Percentiles rank a stretch among this genome's conserved stretches.
phyloP scores from a whole-genome alignment of 768 basidiomycete genomes.

The Boletus reticulatus region DNA sequence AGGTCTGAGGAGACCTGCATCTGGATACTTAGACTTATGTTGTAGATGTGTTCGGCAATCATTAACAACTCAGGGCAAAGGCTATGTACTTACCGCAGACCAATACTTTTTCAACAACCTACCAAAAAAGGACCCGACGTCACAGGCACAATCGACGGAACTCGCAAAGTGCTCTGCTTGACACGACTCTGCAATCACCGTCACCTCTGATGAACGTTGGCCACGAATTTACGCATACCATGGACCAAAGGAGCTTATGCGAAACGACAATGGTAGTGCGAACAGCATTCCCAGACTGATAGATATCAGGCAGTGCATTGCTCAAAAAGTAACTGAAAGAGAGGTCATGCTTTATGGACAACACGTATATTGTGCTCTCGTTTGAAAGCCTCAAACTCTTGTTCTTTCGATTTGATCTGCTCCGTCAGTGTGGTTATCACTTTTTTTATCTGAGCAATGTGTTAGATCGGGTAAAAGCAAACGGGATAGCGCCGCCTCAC shows the following conservation, averaged over 20 bases:
- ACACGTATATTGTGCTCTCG: constrained; percentile 74
- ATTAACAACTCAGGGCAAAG: too few species aligned
- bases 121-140: constrained; percentile 7
- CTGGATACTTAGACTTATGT: neutral
- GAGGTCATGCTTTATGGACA: constrained; percentile 34
- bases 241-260: neutral
- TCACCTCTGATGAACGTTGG: neutral
- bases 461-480: constrained; percentile 2
- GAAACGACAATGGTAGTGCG: neutral
- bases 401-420: constrained; percentile 88
- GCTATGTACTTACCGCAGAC: too few species aligned
- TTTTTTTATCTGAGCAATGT: constrained; percentile 64
- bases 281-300: neutral
- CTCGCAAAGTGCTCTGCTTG: neutral
- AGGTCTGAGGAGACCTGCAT: neutral
- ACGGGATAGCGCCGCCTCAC: constrained; percentile 42
- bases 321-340: constrained; percentile 3
- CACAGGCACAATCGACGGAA: constrained; percentile 1
- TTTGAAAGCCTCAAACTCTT: constrained; percentile 79
- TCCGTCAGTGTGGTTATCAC: constrained; percentile 75
- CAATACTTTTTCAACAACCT: too few species aligned
- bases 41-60: too few species aligned
- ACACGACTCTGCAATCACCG: too few species aligned
- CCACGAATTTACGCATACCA: neutral
- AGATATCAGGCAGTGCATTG: neutral